Evolutionary conservation across 2,329 filamentous ascomycete species (phyloP).

Genomic region (Stagonosporopsis chrysanthemi): DNA sequence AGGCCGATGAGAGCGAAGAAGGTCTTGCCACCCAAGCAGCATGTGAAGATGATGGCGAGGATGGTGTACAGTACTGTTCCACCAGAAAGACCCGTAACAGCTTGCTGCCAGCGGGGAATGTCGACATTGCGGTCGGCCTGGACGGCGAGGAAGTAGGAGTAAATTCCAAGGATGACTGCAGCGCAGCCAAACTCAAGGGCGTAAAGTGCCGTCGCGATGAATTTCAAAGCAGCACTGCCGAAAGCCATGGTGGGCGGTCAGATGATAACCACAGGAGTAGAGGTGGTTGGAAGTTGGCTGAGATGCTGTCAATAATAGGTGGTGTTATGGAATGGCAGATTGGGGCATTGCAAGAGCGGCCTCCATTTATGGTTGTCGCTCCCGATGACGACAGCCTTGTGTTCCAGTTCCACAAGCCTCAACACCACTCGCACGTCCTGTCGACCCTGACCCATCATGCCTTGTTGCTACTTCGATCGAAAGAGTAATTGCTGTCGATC

Average conservation of each 20-base stretch:
- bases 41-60: slow-evolving; percentile 75
- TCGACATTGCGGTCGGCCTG: slow-evolving; percentile 68
- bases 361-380: slow-evolving; percentile 9
- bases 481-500: slow-evolving; percentile 12
- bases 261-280: neutral
- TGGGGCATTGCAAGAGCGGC: slow-evolving; percentile 5
- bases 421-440: slow-evolving; percentile 14
- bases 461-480: slow-evolving; percentile 17
- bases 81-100: slow-evolving; percentile 76
- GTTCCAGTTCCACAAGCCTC: slow-evolving; percentile 15
- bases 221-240: slow-evolving; percentile 70
- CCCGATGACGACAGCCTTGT: slow-evolving; percentile 21
- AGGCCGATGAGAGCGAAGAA: slow-evolving; percentile 78
- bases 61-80: slow-evolving; percentile 77
- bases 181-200: slow-evolving; percentile 75
- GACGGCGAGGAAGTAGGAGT: slow-evolving; percentile 83
- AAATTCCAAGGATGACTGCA: slow-evolving; percentile 75
- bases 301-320: neutral
- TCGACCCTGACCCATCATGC: slow-evolving; percentile 12
- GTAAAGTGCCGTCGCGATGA: slow-evolving; percentile 75
- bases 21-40: slow-evolving; percentile 75
- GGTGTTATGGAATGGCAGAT: neutral
- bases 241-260: slow-evolving; percentile 60
- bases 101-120: slow-evolving; percentile 72
- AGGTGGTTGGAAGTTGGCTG: slow-evolving; percentile 4